These are phyloP conservation scores for Capsella bursapastoris DNA, from an alignment of 345 rosid genomes.

Conservation along the genomic window DNA sequence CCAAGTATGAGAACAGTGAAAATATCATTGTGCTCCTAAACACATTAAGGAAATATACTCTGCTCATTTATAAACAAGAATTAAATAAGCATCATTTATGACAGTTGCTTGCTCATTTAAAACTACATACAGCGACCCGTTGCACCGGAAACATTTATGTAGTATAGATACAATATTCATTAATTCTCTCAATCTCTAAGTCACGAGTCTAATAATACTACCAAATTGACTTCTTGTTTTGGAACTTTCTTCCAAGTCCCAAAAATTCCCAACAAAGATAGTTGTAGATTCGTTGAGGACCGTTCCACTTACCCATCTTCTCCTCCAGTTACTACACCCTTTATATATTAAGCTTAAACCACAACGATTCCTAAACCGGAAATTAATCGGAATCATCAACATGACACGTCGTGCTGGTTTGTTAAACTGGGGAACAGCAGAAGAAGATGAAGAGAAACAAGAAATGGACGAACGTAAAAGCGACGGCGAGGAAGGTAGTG, in stretches of 20 bases:
- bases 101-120: not conserved
- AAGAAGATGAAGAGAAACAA: constrained; percentile 26
- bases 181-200: not conserved
- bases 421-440: not conserved
- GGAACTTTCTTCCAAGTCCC: constrained; percentile 2
- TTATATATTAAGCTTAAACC: constrained; percentile 19
- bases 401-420: constrained; percentile 34
- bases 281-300: constrained; percentile 43
- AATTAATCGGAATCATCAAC: constrained; percentile 18
- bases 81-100: not conserved
- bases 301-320: constrained; percentile 45
- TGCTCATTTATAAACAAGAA: not conserved
- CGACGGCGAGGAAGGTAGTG: constrained; percentile 4
- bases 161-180: not conserved
- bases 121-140: constrained; percentile 7
- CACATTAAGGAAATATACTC: not conserved
- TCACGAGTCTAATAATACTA: not conserved
- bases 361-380: constrained; percentile 11
- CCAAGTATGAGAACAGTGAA: too few relatives aligned
- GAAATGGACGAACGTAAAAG: not conserved
- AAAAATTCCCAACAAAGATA: constrained; percentile 40
- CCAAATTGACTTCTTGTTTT: not conserved
- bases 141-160: constrained; percentile 17
- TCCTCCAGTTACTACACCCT: not conserved
- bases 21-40: not conserved